Percentiles rank a stretch among this genome's conserved stretches.
These are phyloP conservation scores for Aspergillus jensenii DNA, from an alignment of 2,329 filamentous ascomycete species.

Conservation along the genomic window DNA sequence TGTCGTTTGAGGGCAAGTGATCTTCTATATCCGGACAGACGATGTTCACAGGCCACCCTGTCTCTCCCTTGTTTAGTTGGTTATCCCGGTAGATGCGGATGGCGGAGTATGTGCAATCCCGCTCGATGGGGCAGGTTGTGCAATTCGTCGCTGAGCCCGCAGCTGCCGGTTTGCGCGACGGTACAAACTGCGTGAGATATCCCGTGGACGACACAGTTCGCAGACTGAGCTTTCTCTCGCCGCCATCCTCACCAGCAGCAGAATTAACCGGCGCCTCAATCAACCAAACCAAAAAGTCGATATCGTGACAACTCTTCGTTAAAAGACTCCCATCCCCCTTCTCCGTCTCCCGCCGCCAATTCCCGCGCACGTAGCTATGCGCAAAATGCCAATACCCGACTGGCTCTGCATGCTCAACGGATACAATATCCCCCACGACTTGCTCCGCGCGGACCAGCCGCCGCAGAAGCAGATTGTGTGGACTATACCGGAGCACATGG, in stretches of 20 bases:
- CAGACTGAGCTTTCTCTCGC: background rate
- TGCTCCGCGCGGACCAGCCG: slow-evolving; percentile 72
- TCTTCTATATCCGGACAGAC: slow-evolving; percentile 93
- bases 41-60: slow-evolving; percentile 79
- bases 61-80: slow-evolving; percentile 66
- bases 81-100: slow-evolving; percentile 76
- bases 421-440: slow-evolving; percentile 80
- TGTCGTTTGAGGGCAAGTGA: slow-evolving; percentile 43
- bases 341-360: slow-evolving; percentile 81
- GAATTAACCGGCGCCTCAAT: slow-evolving; percentile 52
- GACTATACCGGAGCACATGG: slow-evolving; percentile 89
- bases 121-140: slow-evolving; percentile 72
- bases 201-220: slow-evolving; percentile 71
- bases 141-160: slow-evolving; percentile 85
- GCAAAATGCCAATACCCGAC: slow-evolving; percentile 96
- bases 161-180: slow-evolving; percentile 68
- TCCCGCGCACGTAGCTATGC: slow-evolving; percentile 86
- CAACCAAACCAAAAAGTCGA: slow-evolving; percentile 90
- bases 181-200: slow-evolving; percentile 74
- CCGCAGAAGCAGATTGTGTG: slow-evolving; percentile 83
- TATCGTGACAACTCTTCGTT: slow-evolving; percentile 95
- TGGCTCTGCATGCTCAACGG: slow-evolving; percentile 87
- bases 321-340: slow-evolving; percentile 75
- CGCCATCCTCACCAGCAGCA: slow-evolving; percentile 40
- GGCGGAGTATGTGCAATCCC: slow-evolving; percentile 79